Percentiles rank a stretch among this genome's conserved stretches.
phyloP scores from a whole-genome alignment of 2,329 filamentous ascomycete genomes.

The Didymella pinodella region DNA sequence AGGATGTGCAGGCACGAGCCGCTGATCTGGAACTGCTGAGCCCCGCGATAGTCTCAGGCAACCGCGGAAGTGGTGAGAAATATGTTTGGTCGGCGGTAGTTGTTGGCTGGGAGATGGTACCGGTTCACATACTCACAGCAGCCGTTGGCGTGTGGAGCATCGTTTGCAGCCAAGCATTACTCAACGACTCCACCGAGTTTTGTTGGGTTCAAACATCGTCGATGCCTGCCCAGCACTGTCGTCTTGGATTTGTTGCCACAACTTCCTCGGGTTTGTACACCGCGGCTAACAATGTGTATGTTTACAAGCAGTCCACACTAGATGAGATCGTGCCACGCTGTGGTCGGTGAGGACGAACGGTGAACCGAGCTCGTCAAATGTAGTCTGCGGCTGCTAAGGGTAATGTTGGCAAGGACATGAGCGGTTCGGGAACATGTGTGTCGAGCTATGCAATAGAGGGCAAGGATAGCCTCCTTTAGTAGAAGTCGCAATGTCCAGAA shows the following conservation, averaged over 20 bases:
- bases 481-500: not conserved
- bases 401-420: not conserved
- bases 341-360: conserved; percentile 28
- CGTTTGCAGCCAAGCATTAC: not conserved
- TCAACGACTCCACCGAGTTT: not conserved
- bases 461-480: conserved; percentile 3
- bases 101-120: not conserved
- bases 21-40: conserved; percentile 8
- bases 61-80: not conserved
- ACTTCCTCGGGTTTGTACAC: conserved; percentile 10
- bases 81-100: not conserved
- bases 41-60: not conserved
- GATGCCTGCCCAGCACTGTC: not conserved
- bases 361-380: conserved; percentile 20
- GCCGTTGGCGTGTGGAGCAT: not conserved
- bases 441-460: not conserved
- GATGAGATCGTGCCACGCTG: conserved; percentile 31
- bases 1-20: conserved; percentile 16
- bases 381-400: not conserved
- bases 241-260: not conserved
- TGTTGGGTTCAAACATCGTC: not conserved
- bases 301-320: conserved; percentile 12
- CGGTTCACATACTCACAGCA: not conserved
- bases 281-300: conserved; percentile 18
- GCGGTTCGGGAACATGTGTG: not conserved